These are phyloP conservation scores for Massospora cicadina DNA, from an alignment of 371 early-diverging fungal genomes.

Conservation along the genomic window DNA sequence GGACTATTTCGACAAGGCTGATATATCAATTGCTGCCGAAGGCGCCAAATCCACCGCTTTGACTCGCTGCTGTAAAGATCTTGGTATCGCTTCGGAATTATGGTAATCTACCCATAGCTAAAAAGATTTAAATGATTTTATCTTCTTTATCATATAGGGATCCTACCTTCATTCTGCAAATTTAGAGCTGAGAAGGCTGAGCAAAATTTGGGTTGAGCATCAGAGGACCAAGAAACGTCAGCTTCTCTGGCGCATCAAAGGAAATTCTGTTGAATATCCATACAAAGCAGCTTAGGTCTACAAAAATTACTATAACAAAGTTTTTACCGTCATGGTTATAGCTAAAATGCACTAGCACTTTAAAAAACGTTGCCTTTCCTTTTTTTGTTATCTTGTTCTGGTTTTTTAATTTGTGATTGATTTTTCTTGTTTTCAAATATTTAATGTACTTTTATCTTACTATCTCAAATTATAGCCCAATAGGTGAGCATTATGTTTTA, in stretches of 20 bases:
- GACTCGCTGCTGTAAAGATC: conserved; percentile 93
- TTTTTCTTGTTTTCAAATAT: neutral
- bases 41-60: conserved; percentile 88
- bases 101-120: conserved; percentile 37
- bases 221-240: conserved; percentile 46
- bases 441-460: too few species aligned
- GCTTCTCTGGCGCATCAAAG: conserved; percentile 70
- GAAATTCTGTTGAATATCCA: conserved; percentile 18
- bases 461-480: too few species aligned
- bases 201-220: conserved; percentile 60
- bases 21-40: conserved; percentile 74
- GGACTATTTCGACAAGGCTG: conserved; percentile 57
- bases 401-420: neutral
- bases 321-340: neutral
- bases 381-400: neutral
- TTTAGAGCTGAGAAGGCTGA: conserved; percentile 65
- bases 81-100: conserved; percentile 82
- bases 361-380: too few species aligned
- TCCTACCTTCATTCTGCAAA: conserved; percentile 63
- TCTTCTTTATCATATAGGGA: conserved; percentile 25
- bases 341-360: too few species aligned
- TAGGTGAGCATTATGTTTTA: too few species aligned
- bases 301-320: neutral
- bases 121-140: neutral
- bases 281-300: neutral